Percentiles rank a stretch among this genome's conserved stretches.
phyloP scores from a whole-genome alignment of 1,139 yeast species.

The Arxiozyma slooffiae region DNA sequence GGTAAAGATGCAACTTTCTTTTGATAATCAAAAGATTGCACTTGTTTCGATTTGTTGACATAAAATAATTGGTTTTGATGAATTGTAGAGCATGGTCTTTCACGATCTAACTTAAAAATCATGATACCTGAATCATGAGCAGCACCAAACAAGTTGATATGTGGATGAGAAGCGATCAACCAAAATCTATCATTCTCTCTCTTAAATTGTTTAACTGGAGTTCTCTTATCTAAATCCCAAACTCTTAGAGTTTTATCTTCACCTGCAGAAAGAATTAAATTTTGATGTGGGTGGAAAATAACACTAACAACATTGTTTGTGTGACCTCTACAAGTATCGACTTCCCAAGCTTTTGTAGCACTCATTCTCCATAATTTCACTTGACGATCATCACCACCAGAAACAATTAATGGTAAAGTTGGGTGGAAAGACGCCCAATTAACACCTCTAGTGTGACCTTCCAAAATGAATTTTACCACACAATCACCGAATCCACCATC shows the following conservation, averaged over 20 bases:
- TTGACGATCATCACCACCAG: constrained; percentile 94
- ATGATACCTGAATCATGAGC: constrained; percentile 97
- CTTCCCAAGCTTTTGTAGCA: constrained; percentile 98
- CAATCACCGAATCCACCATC: constrained; percentile 96
- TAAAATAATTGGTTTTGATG: constrained; percentile 63
- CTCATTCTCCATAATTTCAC: constrained; percentile 97
- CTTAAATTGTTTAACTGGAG: constrained; percentile 88
- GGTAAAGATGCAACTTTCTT: constrained; percentile 59
- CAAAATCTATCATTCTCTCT: constrained; percentile 94
- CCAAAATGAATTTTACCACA: constrained; percentile 87
- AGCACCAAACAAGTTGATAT: constrained; percentile 85
- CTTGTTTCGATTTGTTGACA: constrained; percentile 77
- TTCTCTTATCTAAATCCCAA: constrained; percentile 92
- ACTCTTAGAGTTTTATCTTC: constrained; percentile 96
- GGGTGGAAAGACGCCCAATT: constrained; percentile 99
- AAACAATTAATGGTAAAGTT: constrained; percentile 84
- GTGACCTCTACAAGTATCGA: constrained; percentile 96
- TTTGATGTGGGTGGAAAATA: constrained; percentile 88
- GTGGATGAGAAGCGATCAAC: constrained; percentile 84
- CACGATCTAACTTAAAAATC: constrained; percentile 96
- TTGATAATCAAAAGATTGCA: constrained; percentile 66
- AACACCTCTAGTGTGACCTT: constrained; percentile 97
- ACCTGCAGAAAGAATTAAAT: constrained; percentile 82
- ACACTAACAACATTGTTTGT: constrained; percentile 86
- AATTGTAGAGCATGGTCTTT: constrained; percentile 80